Evolutionary conservation across 805 yeast species (phyloP).

Genomic region (Brettanomyces naardenensis): DNA sequence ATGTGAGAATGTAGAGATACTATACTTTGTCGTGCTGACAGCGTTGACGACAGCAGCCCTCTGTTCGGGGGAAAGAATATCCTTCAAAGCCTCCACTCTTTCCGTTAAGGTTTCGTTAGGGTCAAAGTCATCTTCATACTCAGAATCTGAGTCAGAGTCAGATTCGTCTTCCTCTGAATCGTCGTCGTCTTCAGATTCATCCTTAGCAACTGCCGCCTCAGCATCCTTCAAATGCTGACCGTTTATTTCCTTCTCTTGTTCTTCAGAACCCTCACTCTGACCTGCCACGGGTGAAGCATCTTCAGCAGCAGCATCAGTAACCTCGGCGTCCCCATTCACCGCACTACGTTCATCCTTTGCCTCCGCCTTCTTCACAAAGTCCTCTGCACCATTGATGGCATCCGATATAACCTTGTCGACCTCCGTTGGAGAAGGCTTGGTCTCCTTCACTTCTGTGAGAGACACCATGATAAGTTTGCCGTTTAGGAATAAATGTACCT

Average conservation of each 20-base stretch:
- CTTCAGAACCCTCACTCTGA: conserved; percentile 1
- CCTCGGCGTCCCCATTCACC: too few relatives aligned
- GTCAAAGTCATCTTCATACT: conserved; percentile 71
- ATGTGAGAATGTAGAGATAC: conserved; percentile 38
- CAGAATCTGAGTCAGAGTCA: conserved; percentile 20
- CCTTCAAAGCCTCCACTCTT: conserved; percentile 86
- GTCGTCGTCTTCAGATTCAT: conserved; percentile 27
- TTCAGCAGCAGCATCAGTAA: background rate
- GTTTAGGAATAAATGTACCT: background rate
- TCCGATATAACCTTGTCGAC: conserved; percentile 1
- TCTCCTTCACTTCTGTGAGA: conserved; percentile 1
- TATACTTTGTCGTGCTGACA: conserved; percentile 27
- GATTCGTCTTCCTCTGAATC: conserved; percentile 28
- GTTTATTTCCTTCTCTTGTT: conserved; percentile 8
- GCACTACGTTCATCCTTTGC: too few relatives aligned
- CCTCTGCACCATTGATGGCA: conserved; percentile 4
- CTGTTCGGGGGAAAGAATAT: conserved; percentile 82
- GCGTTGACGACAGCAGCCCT: conserved; percentile 39
- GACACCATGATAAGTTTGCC: conserved; percentile 1
- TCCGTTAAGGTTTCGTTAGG: conserved; percentile 73
- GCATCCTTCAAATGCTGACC: conserved; percentile 10
- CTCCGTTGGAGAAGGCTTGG: conserved; percentile 2
- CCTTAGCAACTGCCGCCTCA: conserved; percentile 23
- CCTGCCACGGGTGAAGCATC: conserved; percentile 1
- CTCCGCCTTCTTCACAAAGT: conserved; percentile 18